Evolutionary conservation across 257 asterid genomes (phyloP).

Genomic region (Nemophila menziesii): DNA sequence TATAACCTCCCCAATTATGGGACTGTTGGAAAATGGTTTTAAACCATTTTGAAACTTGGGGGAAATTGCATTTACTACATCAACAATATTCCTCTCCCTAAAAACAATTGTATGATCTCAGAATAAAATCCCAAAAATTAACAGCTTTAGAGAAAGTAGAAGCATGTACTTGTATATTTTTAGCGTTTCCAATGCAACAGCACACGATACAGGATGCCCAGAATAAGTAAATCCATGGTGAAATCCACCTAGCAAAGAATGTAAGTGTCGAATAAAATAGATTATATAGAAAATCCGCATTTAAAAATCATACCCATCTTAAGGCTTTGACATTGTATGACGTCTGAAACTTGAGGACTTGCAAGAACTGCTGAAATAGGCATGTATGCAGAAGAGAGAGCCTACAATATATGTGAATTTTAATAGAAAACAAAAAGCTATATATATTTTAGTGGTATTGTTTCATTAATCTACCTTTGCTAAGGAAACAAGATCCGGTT

Average conservation of each 20-base stretch:
- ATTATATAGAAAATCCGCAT: too few relatives aligned
- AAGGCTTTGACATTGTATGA: slow-evolving; percentile 78
- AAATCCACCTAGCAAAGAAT: slow-evolving; percentile 50
- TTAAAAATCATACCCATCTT: slow-evolving; percentile 46
- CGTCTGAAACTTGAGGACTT: slow-evolving; percentile 67
- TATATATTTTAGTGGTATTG: slow-evolving; percentile 1
- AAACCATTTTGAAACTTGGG: too few relatives aligned
- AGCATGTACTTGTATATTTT: slow-evolving; percentile 86
- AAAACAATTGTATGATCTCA: neutral
- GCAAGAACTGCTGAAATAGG: slow-evolving; percentile 92
- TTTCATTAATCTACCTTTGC: slow-evolving; percentile 53
- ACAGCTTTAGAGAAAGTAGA: neutral
- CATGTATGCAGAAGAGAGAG: slow-evolving; percentile 89
- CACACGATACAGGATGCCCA: slow-evolving; percentile 94
- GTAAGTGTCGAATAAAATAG: neutral
- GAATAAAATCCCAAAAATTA: too few relatives aligned
- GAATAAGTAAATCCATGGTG: slow-evolving; percentile 98
- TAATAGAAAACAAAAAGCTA: neutral
- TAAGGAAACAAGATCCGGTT: slow-evolving; percentile 82
- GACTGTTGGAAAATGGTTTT: slow-evolving; percentile 74
- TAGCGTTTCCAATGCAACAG: slow-evolving; percentile 88
- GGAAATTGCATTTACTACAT: slow-evolving; percentile 57
- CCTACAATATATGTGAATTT: slow-evolving; percentile 38
- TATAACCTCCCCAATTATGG: slow-evolving; percentile 96
- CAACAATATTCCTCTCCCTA: slow-evolving; percentile 75